phyloP scores from a whole-genome alignment of 2,329 filamentous ascomycete species.

The Colletotrichum chrysophilum region DNA sequence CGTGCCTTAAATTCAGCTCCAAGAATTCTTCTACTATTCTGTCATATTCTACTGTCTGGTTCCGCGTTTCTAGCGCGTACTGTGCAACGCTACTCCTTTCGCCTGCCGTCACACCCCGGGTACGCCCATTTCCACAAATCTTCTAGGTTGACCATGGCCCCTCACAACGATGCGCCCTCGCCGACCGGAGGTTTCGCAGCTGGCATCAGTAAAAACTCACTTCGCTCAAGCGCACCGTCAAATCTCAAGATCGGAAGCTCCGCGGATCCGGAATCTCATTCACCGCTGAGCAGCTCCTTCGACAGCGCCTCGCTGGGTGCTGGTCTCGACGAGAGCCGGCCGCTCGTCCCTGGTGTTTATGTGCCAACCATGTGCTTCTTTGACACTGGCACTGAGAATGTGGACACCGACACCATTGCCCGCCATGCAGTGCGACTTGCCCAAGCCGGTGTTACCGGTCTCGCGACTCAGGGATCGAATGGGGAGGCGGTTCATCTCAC shows the following conservation, averaged over 20 bases:
- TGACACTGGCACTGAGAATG: conserved; percentile 65
- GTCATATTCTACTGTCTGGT: neutral
- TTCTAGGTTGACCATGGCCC: conserved; percentile 41
- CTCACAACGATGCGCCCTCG: conserved; percentile 53
- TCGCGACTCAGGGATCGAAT: conserved; percentile 82
- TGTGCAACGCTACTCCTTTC: neutral
- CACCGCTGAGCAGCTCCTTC: conserved; percentile 46
- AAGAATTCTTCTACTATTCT: neutral
- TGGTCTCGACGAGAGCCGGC: conserved; percentile 37
- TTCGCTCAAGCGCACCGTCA: conserved; percentile 36
- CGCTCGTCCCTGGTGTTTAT: conserved; percentile 64
- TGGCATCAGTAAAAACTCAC: conserved; percentile 41
- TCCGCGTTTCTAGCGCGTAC: neutral
- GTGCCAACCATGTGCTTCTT: conserved; percentile 80
- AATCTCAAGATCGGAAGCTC: conserved; percentile 32
- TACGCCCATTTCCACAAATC: neutral
- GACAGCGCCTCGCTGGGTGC: conserved; percentile 41
- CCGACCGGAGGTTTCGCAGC: conserved; percentile 49
- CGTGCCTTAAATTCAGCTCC: neutral
- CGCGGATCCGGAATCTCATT: conserved; percentile 33
- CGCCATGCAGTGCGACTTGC: conserved; percentile 73
- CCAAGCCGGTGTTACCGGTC: conserved; percentile 72
- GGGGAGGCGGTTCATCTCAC: conserved; percentile 83
- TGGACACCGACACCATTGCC: conserved; percentile 67
- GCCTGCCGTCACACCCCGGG: neutral